Evolutionary conservation across 2,329 filamentous ascomycete genomes (phyloP).

Genomic region (Diaporthe nobilis): DNA sequence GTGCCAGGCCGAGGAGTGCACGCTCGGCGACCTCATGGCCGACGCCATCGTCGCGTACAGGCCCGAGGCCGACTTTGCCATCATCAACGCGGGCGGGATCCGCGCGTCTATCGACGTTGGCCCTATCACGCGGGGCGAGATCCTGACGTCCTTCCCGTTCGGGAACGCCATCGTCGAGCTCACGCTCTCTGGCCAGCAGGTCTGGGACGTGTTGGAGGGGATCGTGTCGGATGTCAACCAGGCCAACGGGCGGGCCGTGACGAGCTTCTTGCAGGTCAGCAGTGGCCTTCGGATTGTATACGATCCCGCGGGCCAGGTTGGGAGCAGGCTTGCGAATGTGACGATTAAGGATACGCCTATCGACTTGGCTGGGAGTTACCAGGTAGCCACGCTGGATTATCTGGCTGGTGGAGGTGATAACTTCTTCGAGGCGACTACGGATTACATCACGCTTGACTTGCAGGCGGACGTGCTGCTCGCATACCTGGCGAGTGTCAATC

Average conservation of each 20-base stretch:
- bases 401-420: constrained; percentile 75
- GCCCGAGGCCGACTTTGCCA: constrained; percentile 65
- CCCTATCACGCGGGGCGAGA: constrained; percentile 73
- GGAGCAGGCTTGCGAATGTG: constrained; percentile 66
- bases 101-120: constrained; percentile 74
- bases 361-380: constrained; percentile 62
- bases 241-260: constrained; percentile 65
- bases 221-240: constrained; percentile 68
- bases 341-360: constrained; percentile 64
- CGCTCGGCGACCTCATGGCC: constrained; percentile 67
- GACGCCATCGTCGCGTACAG: constrained; percentile 75
- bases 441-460: constrained; percentile 61
- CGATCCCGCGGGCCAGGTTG: constrained; percentile 64
- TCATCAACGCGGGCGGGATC: constrained; percentile 76
- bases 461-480: constrained; percentile 64
- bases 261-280: constrained; percentile 74
- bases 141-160: constrained; percentile 76
- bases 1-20: constrained; percentile 72
- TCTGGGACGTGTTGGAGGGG: constrained; percentile 73
- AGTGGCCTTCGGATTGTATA: constrained; percentile 69
- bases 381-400: constrained; percentile 74
- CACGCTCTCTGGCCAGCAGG: constrained; percentile 63
- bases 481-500: constrained; percentile 56
- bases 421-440: constrained; percentile 56
- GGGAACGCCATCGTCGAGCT: constrained; percentile 75